A percentile compares a stretch with the other conserved stretches of the same genome.
These are phyloP conservation scores for Hygrophila difformis DNA, from an alignment of 257 asterid species.

Conservation along the genomic window DNA sequence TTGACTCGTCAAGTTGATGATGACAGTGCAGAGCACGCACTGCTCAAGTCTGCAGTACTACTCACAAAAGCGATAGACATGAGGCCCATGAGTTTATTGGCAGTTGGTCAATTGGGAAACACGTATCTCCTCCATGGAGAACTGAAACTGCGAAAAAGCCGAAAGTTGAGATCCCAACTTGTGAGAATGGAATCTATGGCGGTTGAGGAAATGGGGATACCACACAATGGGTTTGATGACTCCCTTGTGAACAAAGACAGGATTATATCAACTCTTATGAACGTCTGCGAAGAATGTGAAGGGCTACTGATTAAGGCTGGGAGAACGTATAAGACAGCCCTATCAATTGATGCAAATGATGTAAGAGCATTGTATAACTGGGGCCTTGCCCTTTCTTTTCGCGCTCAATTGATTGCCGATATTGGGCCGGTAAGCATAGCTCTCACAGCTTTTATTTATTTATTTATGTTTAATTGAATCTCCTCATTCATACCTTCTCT, in stretches of 20 bases:
- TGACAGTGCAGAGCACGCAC: slow-evolving; percentile 43
- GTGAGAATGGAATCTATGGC: slow-evolving; percentile 25
- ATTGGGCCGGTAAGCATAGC: slow-evolving; percentile 85
- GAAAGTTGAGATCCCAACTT: slow-evolving; percentile 59
- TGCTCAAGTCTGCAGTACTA: slow-evolving; percentile 44
- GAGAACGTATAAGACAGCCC: slow-evolving; percentile 64
- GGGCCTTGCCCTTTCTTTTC: slow-evolving; percentile 88
- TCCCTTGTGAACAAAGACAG: slow-evolving; percentile 28
- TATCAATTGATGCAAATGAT: slow-evolving; percentile 84
- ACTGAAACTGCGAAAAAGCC: slow-evolving; percentile 55
- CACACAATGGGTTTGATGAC: slow-evolving; percentile 23
- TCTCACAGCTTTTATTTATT: no score
- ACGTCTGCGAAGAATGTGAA: slow-evolving; percentile 82
- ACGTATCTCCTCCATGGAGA: slow-evolving; percentile 92
- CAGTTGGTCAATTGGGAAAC: slow-evolving; percentile 82
- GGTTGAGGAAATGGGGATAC: slow-evolving; percentile 24
- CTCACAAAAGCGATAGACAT: slow-evolving; percentile 63
- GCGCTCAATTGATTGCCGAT: slow-evolving; percentile 88
- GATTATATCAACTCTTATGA: slow-evolving; percentile 44
- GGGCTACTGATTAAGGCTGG: slow-evolving; percentile 80
- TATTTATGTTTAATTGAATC: no score
- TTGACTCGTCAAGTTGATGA: slow-evolving; percentile 29
- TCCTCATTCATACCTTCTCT: no score
- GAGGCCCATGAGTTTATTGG: slow-evolving; percentile 88
- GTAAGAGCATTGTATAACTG: slow-evolving; percentile 81